Evolutionary conservation across 495 filamentous ascomycete genomes (phyloP).

Genomic region (Talaromyces liani): DNA sequence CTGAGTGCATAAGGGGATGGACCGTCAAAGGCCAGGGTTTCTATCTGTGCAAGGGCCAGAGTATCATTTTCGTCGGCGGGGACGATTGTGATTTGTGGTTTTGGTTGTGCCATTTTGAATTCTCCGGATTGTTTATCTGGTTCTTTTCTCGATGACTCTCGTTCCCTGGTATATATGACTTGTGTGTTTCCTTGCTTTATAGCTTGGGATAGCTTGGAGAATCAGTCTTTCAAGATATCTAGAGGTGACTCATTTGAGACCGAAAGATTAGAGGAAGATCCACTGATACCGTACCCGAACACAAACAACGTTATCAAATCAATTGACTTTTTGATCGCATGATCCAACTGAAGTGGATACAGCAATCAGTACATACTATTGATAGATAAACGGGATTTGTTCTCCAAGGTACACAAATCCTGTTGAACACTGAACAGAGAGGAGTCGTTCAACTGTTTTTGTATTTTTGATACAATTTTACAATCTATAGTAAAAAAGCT

Average conservation of each 20-base stretch:
- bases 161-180: no score
- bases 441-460: no score
- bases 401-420: no score
- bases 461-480: no score
- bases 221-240: not conserved
- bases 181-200: no score
- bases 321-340: not conserved
- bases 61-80: constrained; percentile 3
- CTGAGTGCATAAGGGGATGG: not conserved
- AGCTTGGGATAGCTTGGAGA: no score
- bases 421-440: no score
- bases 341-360: not conserved
- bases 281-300: not conserved
- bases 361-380: not conserved
- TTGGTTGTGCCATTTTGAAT: not conserved
- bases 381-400: not conserved
- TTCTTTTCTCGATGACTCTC: not conserved
- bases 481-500: not conserved
- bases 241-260: not conserved
- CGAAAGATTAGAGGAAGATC: not conserved
- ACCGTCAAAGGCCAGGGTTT: constrained; percentile 7
- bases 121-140: not conserved
- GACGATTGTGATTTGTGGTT: constrained; percentile 1
- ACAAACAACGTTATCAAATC: not conserved
- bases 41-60: constrained; percentile 3